Base-by-base conservation (phyloP, 257 asterid species). In the Gentiana straminea region DNA sequence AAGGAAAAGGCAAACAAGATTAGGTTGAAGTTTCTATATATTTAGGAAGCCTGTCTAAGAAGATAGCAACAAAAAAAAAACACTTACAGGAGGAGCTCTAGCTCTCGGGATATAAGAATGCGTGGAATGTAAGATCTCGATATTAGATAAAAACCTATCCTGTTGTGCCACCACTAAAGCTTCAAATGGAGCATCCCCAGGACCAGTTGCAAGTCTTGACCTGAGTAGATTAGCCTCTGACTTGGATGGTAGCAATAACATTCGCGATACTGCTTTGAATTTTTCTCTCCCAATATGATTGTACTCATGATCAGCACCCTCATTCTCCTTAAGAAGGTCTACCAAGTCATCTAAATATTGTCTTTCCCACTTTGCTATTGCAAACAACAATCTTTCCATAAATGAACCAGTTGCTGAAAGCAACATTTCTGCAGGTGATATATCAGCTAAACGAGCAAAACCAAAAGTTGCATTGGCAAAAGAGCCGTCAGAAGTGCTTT, bases 71-170 rank as follows among this genome's bases (percentile, higher is more conserved):
- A n/a, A n/a, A n/a, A 24, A 33, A 50, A 66, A 50, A 66, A 46
- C 38, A 75, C 94, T 74, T 77, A 91, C 98, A 5, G 99, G 97
- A 61, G 97, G 95, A 64, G 97, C 95, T 76, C 99, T 85, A 45
- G 95, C 55, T 71, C 79, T 80, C 13, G 99, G 99, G 57, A 92
- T 92, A 77, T 85, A 88, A 36, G 97, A 88, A 77, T 85, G 80
- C 44, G 82, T 71, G 9, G 99, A 83, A 71, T 84, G 94, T 78
- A 92, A 68, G 70, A 92, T 76, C 73, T 80, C 86, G 68, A 85
- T 64, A 64, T 73, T 75, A 45, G 88, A 72, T 60, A 78, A 72
- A 71, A 92, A 69, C 81, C 95, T 80, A 71, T 92, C 97, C 70
- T 89, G 75, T 64, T 78, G 70, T 45, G 83, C 68, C 79, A 75